Evolutionary conservation across 805 yeast species (phyloP), one percentile per base, ranked within the genome.

Genomic region (Candida gorgasii): DNA sequence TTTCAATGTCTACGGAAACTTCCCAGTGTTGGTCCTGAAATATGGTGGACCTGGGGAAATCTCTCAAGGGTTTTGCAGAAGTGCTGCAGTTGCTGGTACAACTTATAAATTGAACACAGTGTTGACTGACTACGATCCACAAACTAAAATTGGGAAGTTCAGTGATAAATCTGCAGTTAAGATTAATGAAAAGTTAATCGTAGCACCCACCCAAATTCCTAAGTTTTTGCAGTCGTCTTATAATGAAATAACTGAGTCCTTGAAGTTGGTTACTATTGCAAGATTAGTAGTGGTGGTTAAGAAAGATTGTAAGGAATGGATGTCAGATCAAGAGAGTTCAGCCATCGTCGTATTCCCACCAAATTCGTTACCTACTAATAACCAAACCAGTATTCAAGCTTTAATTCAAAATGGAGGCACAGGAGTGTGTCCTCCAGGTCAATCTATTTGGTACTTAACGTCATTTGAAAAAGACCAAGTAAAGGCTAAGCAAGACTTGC

Each of bases 1-100:
- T 13, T 84, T 88, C 58, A 96, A 90, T 53, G 88, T 90, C 3
- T 93, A 90, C 62, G 99, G 99, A 11, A 85, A 81, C 49, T 92
- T 93, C 74, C 97, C 99, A 2, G 95, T 87, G 9, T 73, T 92
- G 69, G 84, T 84, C 54, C 86, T 95, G 39, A 92, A 89, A 70
- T 92, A 83, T 65, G 99, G 98, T 44, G 95, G 96, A 2, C 90
- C 96, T 0, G 97, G 98, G 40, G 99, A 92, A 65, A 71, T 92
- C 19, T 83, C 96, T 12, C 99, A 92, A 67, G 99, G 97, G 1
- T 92, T 93, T 63, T 92, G 97, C 67, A 77, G 99, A 54, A 86
- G 95, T 44, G 98, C 98, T 3, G 99, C 99, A 11, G 98, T 92
- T 48, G 98, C 93, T 14, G 98, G 98, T 42, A 85, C 97, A 42